Evolutionary conservation across 495 filamentous ascomycete species (phyloP), one percentile per base, ranked within the genome.

Genomic region (Cladorrhinum samala): DNA sequence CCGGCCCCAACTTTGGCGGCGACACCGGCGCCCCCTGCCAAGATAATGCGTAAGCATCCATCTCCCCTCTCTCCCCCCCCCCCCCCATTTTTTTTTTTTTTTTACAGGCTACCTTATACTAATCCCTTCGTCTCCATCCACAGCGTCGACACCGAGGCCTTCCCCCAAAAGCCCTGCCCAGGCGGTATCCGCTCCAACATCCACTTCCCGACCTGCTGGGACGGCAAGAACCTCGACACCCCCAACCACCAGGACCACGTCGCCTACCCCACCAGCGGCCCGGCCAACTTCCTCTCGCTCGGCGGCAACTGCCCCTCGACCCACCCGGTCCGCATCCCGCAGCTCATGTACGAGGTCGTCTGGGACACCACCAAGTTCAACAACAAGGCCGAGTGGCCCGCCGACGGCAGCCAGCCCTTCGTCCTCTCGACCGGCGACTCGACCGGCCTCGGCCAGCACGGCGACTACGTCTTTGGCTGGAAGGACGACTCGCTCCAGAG

Each of bases 141-240:
- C 36, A 62, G 53, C 4, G 57, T 71, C 54, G 72, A 75, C 64
- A 58, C 61, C 18, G 69, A 73, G 60, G 55, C 56, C n/a, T 52
- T 75, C 17, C 72, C 72, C 37, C 60, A 52, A 33, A 72, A 70
- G 61, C 39, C 54, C 16, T 75, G 72, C 65, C 54, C 68, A 1
- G 72, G 71, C 42, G 76, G 76, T 45, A 77, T 79, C 60, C 72
- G 75, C 54, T 67, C 69, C 56, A 79, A 76, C 68, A 72, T 79
- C 60, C 71, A 71, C 52, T 78, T 77, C 70, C 76, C 76, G 2
- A 74, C 77, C 40, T 79, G 76, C 75, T 79, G 76, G 76, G 74
- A 79, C 53, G 75, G 76, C 51, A 71, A 72, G 59, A 77, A 77
- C 63, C 68, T 78, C 55, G 76, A 79, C 70, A 70, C 63, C 43